Base-by-base conservation (phyloP, 345 rosid genomes). In the Adansonia digitata region DNA sequence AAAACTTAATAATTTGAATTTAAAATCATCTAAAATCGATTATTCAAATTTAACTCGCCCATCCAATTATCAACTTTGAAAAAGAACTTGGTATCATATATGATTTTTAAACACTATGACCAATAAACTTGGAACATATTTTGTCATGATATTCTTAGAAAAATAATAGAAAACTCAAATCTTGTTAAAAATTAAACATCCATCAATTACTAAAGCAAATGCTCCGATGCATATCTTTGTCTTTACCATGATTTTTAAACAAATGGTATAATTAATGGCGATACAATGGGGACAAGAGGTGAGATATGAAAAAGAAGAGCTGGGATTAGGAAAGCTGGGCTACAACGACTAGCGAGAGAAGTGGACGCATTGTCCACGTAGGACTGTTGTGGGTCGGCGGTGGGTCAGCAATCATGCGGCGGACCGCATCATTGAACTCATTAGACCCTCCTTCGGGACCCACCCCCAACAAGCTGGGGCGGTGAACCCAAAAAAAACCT, bases 381-480 rank as follows among this genome's bases (percentile, higher is more conserved):
- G 88, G 93, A 88, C 87, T 94, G 92, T 89, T 86, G 87, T 82
- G 90, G 83, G 98, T 84, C 89, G 95, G 97, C 87, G 84, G 85
- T 64, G 80, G 60, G 85, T 76, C 87, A 69, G 83, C 83, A 84
- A 87, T 90, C 91, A 83, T 84, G 87, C 88, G 91, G 93, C 93
- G 89, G 91, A 86, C 84, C 83, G 79, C 83, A 85, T 91, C 85
- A 90, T 90, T 85, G 81, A 74, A 83, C 77, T 79, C 84, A 78
- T 72, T 74, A 74, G 65, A 26, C 71, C 72, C 74, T 55, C 42
- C 13, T 0, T 4, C 62, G 71, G 77, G 94, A 73, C 77, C 92
- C 90, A 73, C 83, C 82, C 85, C 83, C 79, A 82, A 77, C 52
- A 71, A 65, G 77, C 79, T 49, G 72, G 84, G 86, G 85, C 88